These are phyloP conservation scores for Eruca vesicaria DNA, from an alignment of 441 rosid genomes.

Conservation along the genomic window DNA sequence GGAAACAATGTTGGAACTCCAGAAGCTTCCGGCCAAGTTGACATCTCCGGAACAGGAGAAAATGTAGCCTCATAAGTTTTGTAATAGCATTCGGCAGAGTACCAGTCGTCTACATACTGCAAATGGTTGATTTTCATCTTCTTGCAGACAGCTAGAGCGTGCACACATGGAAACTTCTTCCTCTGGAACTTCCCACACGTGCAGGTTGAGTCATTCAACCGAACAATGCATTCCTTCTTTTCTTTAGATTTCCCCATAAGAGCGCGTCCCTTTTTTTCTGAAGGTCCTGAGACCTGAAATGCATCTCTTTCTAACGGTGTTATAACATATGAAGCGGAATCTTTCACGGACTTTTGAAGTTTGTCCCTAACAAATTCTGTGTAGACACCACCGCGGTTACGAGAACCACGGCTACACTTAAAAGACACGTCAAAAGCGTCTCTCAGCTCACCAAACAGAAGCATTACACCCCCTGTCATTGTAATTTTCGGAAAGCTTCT, in stretches of 20 bases:
- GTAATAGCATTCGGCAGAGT: not conserved
- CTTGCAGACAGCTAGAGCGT: constrained; percentile 3
- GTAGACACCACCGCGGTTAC: not conserved
- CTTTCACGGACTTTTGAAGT: not conserved
- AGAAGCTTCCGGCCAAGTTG: constrained; percentile 14
- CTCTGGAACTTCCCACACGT: constrained; percentile 4
- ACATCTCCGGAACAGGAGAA: not conserved
- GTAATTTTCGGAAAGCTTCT: not conserved
- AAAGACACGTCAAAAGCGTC: not conserved
- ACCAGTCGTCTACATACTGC: constrained; percentile 18
- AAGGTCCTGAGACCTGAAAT: not conserved
- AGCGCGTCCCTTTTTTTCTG: not conserved
- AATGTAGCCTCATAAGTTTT: constrained; percentile 6
- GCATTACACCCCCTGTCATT: not conserved
- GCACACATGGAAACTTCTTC: constrained; percentile 1
- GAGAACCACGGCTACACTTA: not conserved
- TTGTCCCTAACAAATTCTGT: not conserved
- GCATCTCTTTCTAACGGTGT: not conserved
- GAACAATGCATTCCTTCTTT: not conserved
- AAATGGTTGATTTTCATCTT: constrained; percentile 13
- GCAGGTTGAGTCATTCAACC: not conserved
- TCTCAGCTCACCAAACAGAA: not conserved
- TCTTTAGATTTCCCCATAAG: not conserved
- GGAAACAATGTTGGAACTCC: constrained; percentile 5
- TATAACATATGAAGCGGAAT: not conserved